Conservation (phyloP, 2,329 filamentous ascomycete species). For the Ilyonectria robusta region DNA sequence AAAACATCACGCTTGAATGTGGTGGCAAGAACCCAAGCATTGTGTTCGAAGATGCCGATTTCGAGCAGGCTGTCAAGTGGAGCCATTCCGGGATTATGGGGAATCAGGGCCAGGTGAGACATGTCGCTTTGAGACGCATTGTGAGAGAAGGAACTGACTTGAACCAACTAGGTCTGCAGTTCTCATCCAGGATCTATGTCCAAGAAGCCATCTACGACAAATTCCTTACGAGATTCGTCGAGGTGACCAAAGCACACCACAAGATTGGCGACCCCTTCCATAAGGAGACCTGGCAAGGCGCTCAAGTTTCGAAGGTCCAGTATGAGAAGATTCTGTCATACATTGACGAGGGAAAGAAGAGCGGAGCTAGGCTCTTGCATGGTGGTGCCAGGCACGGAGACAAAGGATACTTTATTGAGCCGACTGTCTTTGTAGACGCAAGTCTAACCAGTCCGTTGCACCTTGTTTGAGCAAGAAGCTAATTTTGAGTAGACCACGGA, state of each 20-base stretch:
- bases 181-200: constrained; percentile 71
- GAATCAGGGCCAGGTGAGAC: constrained; percentile 69
- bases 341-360: constrained; percentile 74
- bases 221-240: constrained; percentile 69
- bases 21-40: constrained; percentile 71
- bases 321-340: constrained; percentile 76
- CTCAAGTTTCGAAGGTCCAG: constrained; percentile 75
- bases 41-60: constrained; percentile 71
- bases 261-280: constrained; percentile 75
- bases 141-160: not conserved
- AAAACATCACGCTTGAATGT: constrained; percentile 71
- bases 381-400: constrained; percentile 46
- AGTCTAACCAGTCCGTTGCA: constrained; percentile 6
- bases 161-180: constrained; percentile 64
- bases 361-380: constrained; percentile 70
- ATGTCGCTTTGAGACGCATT: fast-evolving
- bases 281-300: constrained; percentile 74
- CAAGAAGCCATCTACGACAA: constrained; percentile 69
- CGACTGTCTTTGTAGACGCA: constrained; percentile 48
- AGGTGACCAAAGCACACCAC: constrained; percentile 63
- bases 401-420: constrained; percentile 47
- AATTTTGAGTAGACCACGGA: constrained; percentile 44
- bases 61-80: constrained; percentile 73
- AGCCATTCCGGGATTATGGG: constrained; percentile 58
- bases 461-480: constrained; percentile 14